These are phyloP conservation scores for Clitopilus hobsonii DNA, from an alignment of 768 basidiomycete species.

Conservation along the genomic window DNA sequence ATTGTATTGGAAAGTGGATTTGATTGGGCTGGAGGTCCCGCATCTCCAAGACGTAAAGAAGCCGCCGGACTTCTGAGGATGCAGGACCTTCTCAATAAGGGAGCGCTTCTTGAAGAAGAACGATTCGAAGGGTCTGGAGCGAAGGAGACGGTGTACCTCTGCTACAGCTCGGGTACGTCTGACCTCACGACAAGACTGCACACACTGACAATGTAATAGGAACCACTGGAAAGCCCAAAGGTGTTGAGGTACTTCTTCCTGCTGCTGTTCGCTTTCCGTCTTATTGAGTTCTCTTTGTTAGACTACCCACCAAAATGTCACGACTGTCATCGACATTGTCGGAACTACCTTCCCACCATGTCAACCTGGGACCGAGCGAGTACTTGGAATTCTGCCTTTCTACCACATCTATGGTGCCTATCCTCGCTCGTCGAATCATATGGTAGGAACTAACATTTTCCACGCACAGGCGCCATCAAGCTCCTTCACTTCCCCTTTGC, in stretches of 20 bases:
- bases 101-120: slow-evolving; percentile 48
- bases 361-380: slow-evolving; percentile 35
- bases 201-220: slow-evolving; percentile 31
- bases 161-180: slow-evolving; percentile 43
- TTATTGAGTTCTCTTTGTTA: slow-evolving; percentile 11
- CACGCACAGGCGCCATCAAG: slow-evolving; percentile 48
- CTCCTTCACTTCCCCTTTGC: slow-evolving; percentile 56
- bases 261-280: no score
- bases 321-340: slow-evolving; percentile 50
- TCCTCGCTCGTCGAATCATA: neutral
- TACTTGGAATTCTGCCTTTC: slow-evolving; percentile 64
- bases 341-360: slow-evolving; percentile 37
- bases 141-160: slow-evolving; percentile 59
- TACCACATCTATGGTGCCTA: slow-evolving; percentile 39
- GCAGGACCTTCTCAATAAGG: slow-evolving; percentile 46
- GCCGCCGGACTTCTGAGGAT: slow-evolving; percentile 30
- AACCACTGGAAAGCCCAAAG: slow-evolving; percentile 79
- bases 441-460: neutral
- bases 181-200: neutral
- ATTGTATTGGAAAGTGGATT: slow-evolving; percentile 50
- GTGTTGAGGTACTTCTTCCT: slow-evolving; percentile 43
- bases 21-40: slow-evolving; percentile 40
- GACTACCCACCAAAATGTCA: slow-evolving; percentile 70
- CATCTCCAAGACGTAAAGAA: slow-evolving; percentile 17
- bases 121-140: slow-evolving; percentile 46